Evolutionary conservation across 208 protist species (phyloP).

Genomic region (Endotrypanum monterogeii): DNA sequence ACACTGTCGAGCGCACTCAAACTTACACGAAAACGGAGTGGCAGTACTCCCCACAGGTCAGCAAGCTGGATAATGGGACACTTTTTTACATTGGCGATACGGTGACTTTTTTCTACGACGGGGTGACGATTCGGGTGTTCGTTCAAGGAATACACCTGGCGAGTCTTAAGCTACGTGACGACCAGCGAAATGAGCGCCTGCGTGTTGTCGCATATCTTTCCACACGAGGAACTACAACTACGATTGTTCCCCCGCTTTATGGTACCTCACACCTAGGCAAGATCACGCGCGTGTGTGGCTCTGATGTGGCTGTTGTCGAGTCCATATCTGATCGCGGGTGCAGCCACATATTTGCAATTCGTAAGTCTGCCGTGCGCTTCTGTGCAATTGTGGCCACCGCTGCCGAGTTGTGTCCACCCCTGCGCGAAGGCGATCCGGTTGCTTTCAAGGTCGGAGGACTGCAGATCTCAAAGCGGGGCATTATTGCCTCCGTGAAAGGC

Average conservation of each 20-base stretch:
- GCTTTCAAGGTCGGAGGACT: slow-evolving; percentile 64
- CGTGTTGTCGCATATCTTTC: slow-evolving; percentile 77
- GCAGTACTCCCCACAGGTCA: slow-evolving; percentile 45
- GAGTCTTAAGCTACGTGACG: slow-evolving; percentile 27
- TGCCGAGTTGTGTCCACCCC: not conserved
- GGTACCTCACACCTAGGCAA: slow-evolving; percentile 72
- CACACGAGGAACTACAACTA: slow-evolving; percentile 64
- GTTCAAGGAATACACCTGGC: slow-evolving; percentile 35
- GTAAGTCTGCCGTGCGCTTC: slow-evolving; percentile 71
- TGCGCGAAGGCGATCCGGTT: slow-evolving; percentile 52
- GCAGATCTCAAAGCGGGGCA: slow-evolving; percentile 64
- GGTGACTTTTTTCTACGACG: slow-evolving; percentile 58
- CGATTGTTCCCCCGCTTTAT: slow-evolving; percentile 73
- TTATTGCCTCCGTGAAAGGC: slow-evolving; percentile 37
- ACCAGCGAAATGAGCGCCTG: slow-evolving; percentile 36
- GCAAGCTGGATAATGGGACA: slow-evolving; percentile 35
- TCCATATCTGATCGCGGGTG: slow-evolving; percentile 34
- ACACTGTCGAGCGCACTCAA: slow-evolving; percentile 60
- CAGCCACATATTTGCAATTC: slow-evolving; percentile 40
- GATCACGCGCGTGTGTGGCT: slow-evolving; percentile 53
- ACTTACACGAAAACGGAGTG: slow-evolving; percentile 40
- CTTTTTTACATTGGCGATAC: slow-evolving; percentile 86
- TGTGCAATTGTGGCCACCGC: slow-evolving; percentile 65
- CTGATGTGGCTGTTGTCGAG: slow-evolving; percentile 77
- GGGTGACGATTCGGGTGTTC: slow-evolving; percentile 44